These are phyloP conservation scores for Raffaelea deltoideospora DNA, from an alignment of 2,329 filamentous ascomycete genomes.

Conservation along the genomic window DNA sequence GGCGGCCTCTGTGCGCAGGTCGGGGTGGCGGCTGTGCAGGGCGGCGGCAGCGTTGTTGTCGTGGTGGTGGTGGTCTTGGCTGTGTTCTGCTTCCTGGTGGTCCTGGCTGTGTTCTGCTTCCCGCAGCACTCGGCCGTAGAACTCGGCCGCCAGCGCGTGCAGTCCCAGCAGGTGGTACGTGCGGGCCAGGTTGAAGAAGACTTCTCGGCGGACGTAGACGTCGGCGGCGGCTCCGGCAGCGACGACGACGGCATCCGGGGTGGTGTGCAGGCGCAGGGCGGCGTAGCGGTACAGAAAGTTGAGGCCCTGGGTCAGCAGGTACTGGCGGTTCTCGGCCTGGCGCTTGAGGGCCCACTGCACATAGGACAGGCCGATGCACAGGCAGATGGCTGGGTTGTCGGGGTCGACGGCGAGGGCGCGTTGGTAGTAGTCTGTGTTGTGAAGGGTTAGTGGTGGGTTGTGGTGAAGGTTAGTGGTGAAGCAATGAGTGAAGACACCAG, in stretches of 20 bases:
- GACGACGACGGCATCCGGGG: constrained; percentile 13
- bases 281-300: constrained; percentile 67
- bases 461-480: no score
- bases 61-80: constrained; percentile 10
- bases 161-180: constrained; percentile 65
- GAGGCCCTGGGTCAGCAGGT: constrained; percentile 71
- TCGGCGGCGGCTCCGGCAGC: constrained; percentile 14
- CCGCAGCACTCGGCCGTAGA: constrained; percentile 42
- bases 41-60: neutral
- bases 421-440: constrained; percentile 71
- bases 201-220: constrained; percentile 43
- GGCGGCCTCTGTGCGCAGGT: constrained; percentile 57
- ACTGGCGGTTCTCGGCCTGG: constrained; percentile 80
- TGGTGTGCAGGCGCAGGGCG: constrained; percentile 30
- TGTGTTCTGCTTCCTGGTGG: neutral
- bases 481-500: no score
- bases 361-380: constrained; percentile 72
- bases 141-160: constrained; percentile 54
- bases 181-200: constrained; percentile 66
- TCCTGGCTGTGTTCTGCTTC: constrained; percentile 16
- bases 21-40: constrained; percentile 25
- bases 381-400: constrained; percentile 60
- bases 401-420: constrained; percentile 61
- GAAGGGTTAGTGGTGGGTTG: neutral
- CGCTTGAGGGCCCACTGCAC: constrained; percentile 81